Percentiles rank a stretch among this genome's conserved stretches.
Evolutionary conservation across 2,329 filamentous ascomycete genomes (phyloP).

Genomic region (Neofusicoccum laricinum): DNA sequence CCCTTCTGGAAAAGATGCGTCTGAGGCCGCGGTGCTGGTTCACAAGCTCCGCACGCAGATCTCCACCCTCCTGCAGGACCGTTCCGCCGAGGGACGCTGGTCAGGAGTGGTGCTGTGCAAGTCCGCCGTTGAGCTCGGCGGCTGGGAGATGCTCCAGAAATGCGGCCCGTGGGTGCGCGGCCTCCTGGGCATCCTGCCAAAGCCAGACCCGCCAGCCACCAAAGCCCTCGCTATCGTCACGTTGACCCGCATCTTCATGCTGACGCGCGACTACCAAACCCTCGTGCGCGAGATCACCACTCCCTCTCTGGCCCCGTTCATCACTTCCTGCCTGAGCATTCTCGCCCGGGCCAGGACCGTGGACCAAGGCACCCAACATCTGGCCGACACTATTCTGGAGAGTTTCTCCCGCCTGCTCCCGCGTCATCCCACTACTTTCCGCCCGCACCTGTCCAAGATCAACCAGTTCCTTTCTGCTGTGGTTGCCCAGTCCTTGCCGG

Average conservation of each 20-base stretch:
- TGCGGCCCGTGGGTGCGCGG: conserved; percentile 73
- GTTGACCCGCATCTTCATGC: conserved; percentile 77
- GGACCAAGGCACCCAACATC: conserved; percentile 20
- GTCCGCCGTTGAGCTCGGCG: conserved; percentile 75
- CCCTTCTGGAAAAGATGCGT: conserved; percentile 58
- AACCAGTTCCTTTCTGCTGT: conserved; percentile 57
- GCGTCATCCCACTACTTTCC: conserved; percentile 79
- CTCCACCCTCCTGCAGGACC: conserved; percentile 73
- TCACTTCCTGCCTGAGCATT: conserved; percentile 66
- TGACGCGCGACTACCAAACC: conserved; percentile 79
- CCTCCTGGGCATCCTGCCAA: conserved; percentile 74
- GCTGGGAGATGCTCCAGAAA: conserved; percentile 75
- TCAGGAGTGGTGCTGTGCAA: conserved; percentile 77
- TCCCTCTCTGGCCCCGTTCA: conserved; percentile 71
- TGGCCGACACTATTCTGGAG: conserved; percentile 67
- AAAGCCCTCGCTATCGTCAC: conserved; percentile 76
- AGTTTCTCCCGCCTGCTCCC: conserved; percentile 70
- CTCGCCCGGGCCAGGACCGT: conserved; percentile 22
- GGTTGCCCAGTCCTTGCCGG: conserved; percentile 35
- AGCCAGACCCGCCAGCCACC: conserved; percentile 70
- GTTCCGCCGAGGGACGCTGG: conserved; percentile 71
- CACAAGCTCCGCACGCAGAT: conserved; percentile 81
- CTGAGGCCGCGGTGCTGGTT: conserved; percentile 67
- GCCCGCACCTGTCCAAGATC: conserved; percentile 70
- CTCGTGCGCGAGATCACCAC: conserved; percentile 85